Evolutionary conservation across 441 rosid species (phyloP), one percentile per base, ranked within the genome.

Genomic region (Aquilaria agallochum): DNA sequence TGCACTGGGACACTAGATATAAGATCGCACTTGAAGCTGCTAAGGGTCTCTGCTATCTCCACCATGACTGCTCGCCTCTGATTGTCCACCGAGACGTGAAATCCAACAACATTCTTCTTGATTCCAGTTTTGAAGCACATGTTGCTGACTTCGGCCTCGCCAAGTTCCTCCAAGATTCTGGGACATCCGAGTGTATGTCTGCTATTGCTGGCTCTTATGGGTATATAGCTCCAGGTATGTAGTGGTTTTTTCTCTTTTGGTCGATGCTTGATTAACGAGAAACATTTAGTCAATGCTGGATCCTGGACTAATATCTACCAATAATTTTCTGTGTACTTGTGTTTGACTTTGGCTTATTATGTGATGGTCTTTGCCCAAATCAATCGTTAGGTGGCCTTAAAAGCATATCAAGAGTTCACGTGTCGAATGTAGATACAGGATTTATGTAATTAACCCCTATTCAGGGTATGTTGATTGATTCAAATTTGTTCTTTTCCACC

Each of bases 1-100:
- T 94, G 84, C 87, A 73, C 64, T 94, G 98, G 98, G 95, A 82
- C 30, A 87, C 95, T 31, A 81, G 98, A 72, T 89, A 90, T 68
- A 90, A 87, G 80, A 90, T 94, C n/a, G 98, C 98, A n/a, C 76
- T 94, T 27, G 98, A 94, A 78, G 83, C 98, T 74, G 98, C 98
- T 0, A 94, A 91, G 65, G 98, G 98, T 8, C 92, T 94, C 2
- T 94, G 98, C 81, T 94, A 94, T 65, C 95, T 94, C 51, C 98
- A 94, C 63, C 98, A 94, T n/a, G 98, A 94, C 76, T 94, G 98
- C 65, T 94, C 97, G 0, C 98, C 97, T 0, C 67, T 90, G 85
- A 94, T 94, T 40, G 93, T 94, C 65, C 98, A 94, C 49, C 81
- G 97, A 4, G 98, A 94, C 56, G 98, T 94, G 46, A 94, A 93